Conservation (phyloP, 805 yeast genomes). For the Vanderwaltozyma yarrowii region DNA sequence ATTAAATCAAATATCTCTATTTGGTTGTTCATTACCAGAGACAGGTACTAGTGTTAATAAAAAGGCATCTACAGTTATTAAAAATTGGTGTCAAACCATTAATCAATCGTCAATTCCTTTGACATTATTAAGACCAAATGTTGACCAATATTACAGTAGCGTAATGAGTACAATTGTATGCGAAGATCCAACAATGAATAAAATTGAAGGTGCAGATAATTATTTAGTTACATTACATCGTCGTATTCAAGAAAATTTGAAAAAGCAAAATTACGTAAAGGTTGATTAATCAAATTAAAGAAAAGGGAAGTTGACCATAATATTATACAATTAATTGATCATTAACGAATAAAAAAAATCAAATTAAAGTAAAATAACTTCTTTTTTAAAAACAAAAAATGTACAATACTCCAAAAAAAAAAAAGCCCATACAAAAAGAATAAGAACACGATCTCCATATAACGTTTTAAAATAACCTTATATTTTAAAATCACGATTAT, state of each 20-base stretch:
- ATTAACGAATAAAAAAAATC: too few relatives aligned
- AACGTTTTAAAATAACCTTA: too few relatives aligned
- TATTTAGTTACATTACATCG: slow-evolving; percentile 62
- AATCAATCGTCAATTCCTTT: slow-evolving; percentile 14
- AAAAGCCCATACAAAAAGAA: too few relatives aligned
- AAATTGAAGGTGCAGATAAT: slow-evolving; percentile 51
- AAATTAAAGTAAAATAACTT: too few relatives aligned
- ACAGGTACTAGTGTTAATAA: slow-evolving; percentile 56
- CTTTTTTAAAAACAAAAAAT: too few relatives aligned
- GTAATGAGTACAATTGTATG: slow-evolving; percentile 47
- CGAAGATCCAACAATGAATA: slow-evolving; percentile 59
- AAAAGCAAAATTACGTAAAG: slow-evolving; percentile 34
- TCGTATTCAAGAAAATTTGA: slow-evolving; percentile 43
- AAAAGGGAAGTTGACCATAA: too few relatives aligned
- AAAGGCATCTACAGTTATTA: slow-evolving; percentile 53
- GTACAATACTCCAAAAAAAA: too few relatives aligned
- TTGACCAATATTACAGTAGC: slow-evolving; percentile 17
- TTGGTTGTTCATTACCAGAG: slow-evolving; percentile 48
- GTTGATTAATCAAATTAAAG: slow-evolving; percentile 4
- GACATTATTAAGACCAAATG: slow-evolving; percentile 18
- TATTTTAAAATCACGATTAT: too few relatives aligned
- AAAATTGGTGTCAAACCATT: slow-evolving; percentile 29
- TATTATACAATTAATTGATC: too few relatives aligned
- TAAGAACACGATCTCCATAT: too few relatives aligned
- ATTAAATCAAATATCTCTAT: slow-evolving; percentile 12